Conservation (phyloP, 192 early-diverging fungal genomes). For the Geranomyces variabilis region DNA sequence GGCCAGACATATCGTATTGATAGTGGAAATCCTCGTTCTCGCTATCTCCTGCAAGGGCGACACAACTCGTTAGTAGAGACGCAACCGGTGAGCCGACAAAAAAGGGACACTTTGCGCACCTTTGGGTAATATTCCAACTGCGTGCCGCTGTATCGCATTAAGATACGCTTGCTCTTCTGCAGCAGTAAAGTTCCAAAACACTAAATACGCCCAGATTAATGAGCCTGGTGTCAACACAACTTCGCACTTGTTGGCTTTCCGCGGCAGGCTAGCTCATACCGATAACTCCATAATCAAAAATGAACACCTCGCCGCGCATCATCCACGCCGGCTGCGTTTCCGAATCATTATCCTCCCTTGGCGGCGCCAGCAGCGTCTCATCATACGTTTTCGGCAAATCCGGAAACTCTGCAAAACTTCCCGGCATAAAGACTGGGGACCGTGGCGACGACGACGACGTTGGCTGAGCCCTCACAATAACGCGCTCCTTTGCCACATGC, state of each 20-base stretch:
- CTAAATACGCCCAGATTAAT: constrained; percentile 12
- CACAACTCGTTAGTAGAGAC: too few relatives aligned
- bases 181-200: constrained; percentile 56
- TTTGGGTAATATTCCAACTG: constrained; percentile 7
- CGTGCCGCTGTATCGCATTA: constrained; percentile 46
- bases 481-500: constrained; percentile 9
- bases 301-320: constrained; percentile 52
- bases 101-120: background rate
- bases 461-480: background rate
- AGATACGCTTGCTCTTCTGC: constrained; percentile 46
- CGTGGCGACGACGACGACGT: constrained; percentile 6
- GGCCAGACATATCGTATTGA: constrained; percentile 67
- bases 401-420: constrained; percentile 35
- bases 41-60: constrained; percentile 3
- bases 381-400: constrained; percentile 11
- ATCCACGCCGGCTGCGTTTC: constrained; percentile 43
- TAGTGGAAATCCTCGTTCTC: constrained; percentile 69
- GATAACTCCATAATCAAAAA: constrained; percentile 59
- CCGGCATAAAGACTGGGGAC: constrained; percentile 24
- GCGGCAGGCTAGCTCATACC: constrained; percentile 7
- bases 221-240: too few relatives aligned
- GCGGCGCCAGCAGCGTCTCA: background rate
- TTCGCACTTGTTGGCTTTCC: too few relatives aligned
- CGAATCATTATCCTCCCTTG: constrained; percentile 7
- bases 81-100: too few relatives aligned